These are phyloP conservation scores for Leccinum boreale DNA, from an alignment of 768 basidiomycete genomes.

Conservation along the genomic window DNA sequence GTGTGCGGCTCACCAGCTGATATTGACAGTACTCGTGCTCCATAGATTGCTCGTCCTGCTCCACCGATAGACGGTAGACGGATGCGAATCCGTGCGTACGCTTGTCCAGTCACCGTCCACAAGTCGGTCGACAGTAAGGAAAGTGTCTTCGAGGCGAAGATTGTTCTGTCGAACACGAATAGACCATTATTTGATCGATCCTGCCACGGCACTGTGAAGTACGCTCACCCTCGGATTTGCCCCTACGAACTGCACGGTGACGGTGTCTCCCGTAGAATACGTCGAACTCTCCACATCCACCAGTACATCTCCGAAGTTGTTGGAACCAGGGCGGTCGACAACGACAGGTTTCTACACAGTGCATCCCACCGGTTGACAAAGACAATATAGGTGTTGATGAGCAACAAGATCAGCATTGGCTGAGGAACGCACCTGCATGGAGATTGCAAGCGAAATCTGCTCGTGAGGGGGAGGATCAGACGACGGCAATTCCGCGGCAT, in stretches of 20 bases:
- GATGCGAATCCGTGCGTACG: slow-evolving; percentile 74
- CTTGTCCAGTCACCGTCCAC: slow-evolving; percentile 49
- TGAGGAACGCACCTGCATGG: slow-evolving; percentile 48
- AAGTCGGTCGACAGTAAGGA: slow-evolving; percentile 61
- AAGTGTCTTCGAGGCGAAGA: slow-evolving; percentile 68
- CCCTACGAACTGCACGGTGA: slow-evolving; percentile 63
- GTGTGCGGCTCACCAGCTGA: slow-evolving; percentile 51
- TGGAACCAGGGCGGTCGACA: slow-evolving; percentile 53
- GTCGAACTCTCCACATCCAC: slow-evolving; percentile 47
- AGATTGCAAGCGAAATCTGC: slow-evolving; percentile 63
- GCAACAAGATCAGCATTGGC: neutral
- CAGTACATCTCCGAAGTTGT: slow-evolving; percentile 60
- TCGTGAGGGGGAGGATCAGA: slow-evolving; percentile 65
- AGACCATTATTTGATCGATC: neutral
- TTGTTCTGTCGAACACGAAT: slow-evolving; percentile 55
- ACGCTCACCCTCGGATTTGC: slow-evolving; percentile 69
- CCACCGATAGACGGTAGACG: slow-evolving; percentile 71
- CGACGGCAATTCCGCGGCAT: slow-evolving; percentile 42
- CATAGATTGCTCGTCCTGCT: slow-evolving; percentile 51
- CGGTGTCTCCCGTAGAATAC: slow-evolving; percentile 58
- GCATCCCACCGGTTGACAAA: neutral
- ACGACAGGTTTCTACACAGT: slow-evolving; percentile 53
- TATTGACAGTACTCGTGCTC: slow-evolving; percentile 61
- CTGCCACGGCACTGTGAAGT: neutral
- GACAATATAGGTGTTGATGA: neutral